Percentiles rank a stretch among this genome's conserved stretches.
Evolutionary conservation across 192 early-diverging fungal species (phyloP).

Genomic region (Rhizophlyctis rosea): DNA sequence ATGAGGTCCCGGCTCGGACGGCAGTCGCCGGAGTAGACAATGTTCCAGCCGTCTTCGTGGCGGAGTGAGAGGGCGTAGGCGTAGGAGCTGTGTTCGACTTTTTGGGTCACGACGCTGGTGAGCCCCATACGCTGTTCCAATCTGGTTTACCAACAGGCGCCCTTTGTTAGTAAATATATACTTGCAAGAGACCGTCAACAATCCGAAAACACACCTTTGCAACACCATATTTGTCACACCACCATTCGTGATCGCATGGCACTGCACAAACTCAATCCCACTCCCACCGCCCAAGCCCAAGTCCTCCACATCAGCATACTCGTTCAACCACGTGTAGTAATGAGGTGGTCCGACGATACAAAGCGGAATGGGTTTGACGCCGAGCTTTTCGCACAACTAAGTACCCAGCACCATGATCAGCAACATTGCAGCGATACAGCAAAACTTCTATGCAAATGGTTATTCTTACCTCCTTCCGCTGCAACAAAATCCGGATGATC

Average conservation of each 20-base stretch:
- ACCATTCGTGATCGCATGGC: no score
- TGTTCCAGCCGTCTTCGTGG: slow-evolving; percentile 69
- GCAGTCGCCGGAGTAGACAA: slow-evolving; percentile 91
- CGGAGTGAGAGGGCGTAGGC: slow-evolving; percentile 75
- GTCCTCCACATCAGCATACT: slow-evolving; percentile 65
- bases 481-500: slow-evolving; percentile 63
- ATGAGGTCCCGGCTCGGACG: slow-evolving; percentile 78
- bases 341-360: slow-evolving; percentile 55
- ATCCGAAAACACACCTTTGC: no score
- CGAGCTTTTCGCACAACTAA: no score
- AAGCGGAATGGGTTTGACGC: no score
- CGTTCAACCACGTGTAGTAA: slow-evolving; percentile 59
- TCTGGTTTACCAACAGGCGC: no score
- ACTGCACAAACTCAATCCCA: slow-evolving; percentile 52
- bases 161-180: no score
- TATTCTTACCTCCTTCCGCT: slow-evolving; percentile 69
- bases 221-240: no score
- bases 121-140: slow-evolving; percentile 63
- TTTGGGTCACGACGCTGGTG: slow-evolving; percentile 54
- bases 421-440: no score
- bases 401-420: no score
- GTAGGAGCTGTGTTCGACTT: slow-evolving; percentile 80
- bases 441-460: no score
- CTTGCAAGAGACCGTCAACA: no score
- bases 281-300: slow-evolving; percentile 51